Evolutionary conservation across 495 filamentous ascomycete genomes (phyloP), one percentile per base, ranked within the genome.

Genomic region (Letharia columbiana): DNA sequence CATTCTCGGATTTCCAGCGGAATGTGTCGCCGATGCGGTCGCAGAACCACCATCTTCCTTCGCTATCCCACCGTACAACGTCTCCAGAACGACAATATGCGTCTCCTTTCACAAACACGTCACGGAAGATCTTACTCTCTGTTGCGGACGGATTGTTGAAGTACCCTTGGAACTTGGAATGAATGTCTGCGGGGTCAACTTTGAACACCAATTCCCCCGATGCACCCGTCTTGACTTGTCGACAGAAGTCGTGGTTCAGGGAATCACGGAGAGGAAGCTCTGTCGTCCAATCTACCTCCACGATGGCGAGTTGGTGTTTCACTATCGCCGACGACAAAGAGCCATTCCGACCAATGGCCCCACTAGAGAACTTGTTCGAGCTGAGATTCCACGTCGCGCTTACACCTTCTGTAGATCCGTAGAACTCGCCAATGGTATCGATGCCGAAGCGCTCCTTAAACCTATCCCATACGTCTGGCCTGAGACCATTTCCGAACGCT

Each of bases 21-120:
- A 91, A 98, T 0, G 93, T 97, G 71, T 98, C 93, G 61, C 93
- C 93, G 47, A 98, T 87, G 15, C 92, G 88, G 74, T 98, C 94
- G 54, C 84, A 83, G 75, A 98, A 98, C 75, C 82, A 96, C 78
- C 87, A 87, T 18, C 88, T 80, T 10, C 90, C 89, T 66, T 96
- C 86, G 1, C 63, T 63, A 66, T 91, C 89, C 76, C 82, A 83
- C 45, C 85, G 81, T 28, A 97, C 75, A 33, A 96, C 81, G 72
- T 98, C 93, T 10, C 93, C 93, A 0, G 89, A 88, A 1, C 92
- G 85, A 81, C 93, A 96, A 74, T 84, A 97, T 0, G 87, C 87
- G 69, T 98, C 93, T 28, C 90, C 92, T 71, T 91, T 91, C 60
- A 73, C 78, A 66, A 93, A 81, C 4, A 96, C 92, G 67, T 93